phyloP scores from a whole-genome alignment of 371 early-diverging fungal genomes.

The Fennellomyces sp. region DNA sequence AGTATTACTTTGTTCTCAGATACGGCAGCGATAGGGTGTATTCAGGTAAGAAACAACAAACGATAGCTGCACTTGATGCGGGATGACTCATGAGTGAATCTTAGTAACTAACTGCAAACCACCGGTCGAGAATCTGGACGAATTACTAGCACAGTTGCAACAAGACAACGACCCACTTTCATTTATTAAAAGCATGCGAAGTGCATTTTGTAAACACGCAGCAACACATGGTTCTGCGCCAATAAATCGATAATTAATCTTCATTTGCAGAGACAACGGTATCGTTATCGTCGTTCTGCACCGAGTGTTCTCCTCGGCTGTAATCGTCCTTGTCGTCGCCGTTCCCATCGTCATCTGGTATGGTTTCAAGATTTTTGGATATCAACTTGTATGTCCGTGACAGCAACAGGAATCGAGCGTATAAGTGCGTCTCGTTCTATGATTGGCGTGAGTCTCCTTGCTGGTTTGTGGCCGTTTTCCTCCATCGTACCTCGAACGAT shows the following conservation, averaged over 20 bases:
- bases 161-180: constrained; percentile 4
- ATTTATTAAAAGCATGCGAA: constrained; percentile 11
- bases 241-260: not conserved
- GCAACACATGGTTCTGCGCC: not conserved
- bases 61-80: too few relatives aligned
- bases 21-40: not conserved
- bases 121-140: not conserved
- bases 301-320: not conserved
- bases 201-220: constrained; percentile 1
- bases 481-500: constrained; percentile 70
- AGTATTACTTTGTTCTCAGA: constrained; percentile 3
- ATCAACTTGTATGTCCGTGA: constrained; percentile 67
- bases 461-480: not conserved
- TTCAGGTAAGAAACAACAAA: constrained; percentile 7
- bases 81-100: not conserved
- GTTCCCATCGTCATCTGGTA: constrained; percentile 49
- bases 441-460: not conserved
- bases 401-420: constrained; percentile 77
- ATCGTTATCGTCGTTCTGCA: not conserved
- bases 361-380: constrained; percentile 65
- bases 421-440: constrained; percentile 75
- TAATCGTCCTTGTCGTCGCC: constrained; percentile 4
- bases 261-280: not conserved
- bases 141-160: not conserved
- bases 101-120: constrained; percentile 4